Conservation (phyloP, 2,329 filamentous ascomycete species). For the Colletotrichum tamarilloi region DNA sequence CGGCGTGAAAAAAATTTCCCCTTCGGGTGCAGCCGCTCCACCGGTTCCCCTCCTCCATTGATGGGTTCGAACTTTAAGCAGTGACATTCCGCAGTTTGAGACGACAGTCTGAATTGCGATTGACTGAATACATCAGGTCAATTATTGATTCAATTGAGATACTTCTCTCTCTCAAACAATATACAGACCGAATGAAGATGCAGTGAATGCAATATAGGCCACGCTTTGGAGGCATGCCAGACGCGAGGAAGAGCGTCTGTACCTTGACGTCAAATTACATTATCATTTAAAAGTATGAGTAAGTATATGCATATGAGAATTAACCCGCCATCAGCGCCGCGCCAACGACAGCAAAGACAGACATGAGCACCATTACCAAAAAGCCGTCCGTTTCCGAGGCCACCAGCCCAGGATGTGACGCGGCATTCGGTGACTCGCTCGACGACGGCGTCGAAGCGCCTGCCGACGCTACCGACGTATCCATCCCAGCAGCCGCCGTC, state of each 20-base stretch:
- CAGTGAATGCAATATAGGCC: too few species aligned
- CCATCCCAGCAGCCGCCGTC: background rate
- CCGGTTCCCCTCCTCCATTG: background rate
- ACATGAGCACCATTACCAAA: background rate
- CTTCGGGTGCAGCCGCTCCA: constrained; percentile 31
- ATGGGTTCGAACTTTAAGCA: constrained; percentile 8
- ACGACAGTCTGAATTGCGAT: background rate
- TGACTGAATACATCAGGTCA: too few species aligned
- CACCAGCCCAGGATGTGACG: background rate
- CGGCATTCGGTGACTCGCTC: constrained; percentile 11
- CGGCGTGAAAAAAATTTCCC: constrained; percentile 29
- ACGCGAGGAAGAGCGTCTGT: background rate
- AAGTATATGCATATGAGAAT: background rate
- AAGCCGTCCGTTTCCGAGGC: background rate
- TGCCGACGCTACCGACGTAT: background rate
- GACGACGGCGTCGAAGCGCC: constrained; percentile 4
- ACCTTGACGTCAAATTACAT: background rate
- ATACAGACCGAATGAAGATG: too few species aligned
- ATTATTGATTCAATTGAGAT: too few species aligned
- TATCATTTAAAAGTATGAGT: background rate
- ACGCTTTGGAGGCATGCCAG: background rate
- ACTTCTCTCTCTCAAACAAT: too few species aligned
- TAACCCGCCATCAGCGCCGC: background rate
- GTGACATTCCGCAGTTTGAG: background rate
- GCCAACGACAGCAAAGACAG: constrained; percentile 1